Evolutionary conservation across 805 yeast genomes (phyloP).

Genomic region (Saturnispora sanitii): DNA sequence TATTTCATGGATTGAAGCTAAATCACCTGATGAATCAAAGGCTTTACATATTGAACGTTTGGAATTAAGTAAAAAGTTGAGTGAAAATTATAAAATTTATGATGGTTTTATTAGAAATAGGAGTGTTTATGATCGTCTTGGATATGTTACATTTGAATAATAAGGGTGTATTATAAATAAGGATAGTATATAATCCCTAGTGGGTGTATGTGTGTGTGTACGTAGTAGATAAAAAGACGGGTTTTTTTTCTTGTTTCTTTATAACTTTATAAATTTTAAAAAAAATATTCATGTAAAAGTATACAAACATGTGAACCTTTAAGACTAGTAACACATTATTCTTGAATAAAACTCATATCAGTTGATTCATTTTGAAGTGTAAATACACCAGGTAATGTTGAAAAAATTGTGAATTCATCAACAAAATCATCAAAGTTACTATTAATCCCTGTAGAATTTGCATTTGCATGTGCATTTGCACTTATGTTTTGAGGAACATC

Average conservation of each 20-base stretch:
- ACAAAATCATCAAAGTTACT: neutral
- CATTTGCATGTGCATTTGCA: neutral
- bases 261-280: too few relatives aligned
- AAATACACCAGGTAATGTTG: constrained; percentile 1
- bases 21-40: constrained; percentile 39
- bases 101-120: constrained; percentile 82
- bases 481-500: too few relatives aligned
- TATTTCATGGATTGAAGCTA: constrained; percentile 66
- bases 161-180: too few relatives aligned
- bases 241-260: too few relatives aligned
- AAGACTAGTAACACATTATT: too few relatives aligned
- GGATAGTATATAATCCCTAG: too few relatives aligned
- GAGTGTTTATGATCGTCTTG: constrained; percentile 69
- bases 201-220: too few relatives aligned
- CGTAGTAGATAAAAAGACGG: too few relatives aligned
- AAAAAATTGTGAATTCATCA: constrained; percentile 2
- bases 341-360: too few relatives aligned
- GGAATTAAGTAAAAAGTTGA: constrained; percentile 39
- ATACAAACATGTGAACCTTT: too few relatives aligned
- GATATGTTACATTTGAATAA: constrained; percentile 27
- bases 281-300: too few relatives aligned
- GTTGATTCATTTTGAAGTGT: too few relatives aligned
- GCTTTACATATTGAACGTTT: constrained; percentile 45
- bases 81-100: constrained; percentile 52
- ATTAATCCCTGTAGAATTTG: neutral